Conservation (phyloP, 495 filamentous ascomycete genomes). For the Lineolata rhizophorae region DNA sequence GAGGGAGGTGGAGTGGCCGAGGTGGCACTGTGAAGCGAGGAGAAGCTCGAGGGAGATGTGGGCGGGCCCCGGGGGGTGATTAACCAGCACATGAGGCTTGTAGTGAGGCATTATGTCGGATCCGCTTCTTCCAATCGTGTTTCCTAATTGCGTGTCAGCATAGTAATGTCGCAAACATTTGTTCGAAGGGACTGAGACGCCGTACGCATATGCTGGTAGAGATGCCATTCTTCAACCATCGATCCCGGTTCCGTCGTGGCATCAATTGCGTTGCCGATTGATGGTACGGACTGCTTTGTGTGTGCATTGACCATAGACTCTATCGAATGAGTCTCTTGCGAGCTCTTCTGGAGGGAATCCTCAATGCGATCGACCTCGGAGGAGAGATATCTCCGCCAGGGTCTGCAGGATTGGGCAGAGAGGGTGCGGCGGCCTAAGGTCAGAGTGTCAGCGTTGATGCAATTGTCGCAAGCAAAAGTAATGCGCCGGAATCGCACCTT, state of each 20-base stretch:
- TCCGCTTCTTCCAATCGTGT: slow-evolving; percentile 26
- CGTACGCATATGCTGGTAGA: no score
- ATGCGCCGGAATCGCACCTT: slow-evolving; percentile 3
- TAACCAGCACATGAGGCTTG: slow-evolving; percentile 40
- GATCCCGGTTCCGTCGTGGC: no score
- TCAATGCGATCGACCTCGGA: slow-evolving; percentile 7
- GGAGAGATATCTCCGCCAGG: slow-evolving; percentile 1
- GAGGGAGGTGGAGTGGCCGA: slow-evolving; percentile 76
- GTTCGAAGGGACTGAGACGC: no score
- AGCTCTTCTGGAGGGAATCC: slow-evolving; percentile 6
- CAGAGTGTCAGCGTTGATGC: slow-evolving; percentile 1
- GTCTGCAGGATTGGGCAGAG: background rate
- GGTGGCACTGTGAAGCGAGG: slow-evolving; percentile 73
- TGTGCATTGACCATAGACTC: slow-evolving; percentile 7
- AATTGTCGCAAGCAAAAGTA: background rate
- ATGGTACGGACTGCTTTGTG: background rate
- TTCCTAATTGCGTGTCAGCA: slow-evolving; percentile 15
- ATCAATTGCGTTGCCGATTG: slow-evolving; percentile 1
- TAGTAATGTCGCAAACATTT: slow-evolving; percentile 3
- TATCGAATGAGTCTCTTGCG: slow-evolving; percentile 8
- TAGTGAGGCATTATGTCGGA: slow-evolving; percentile 34
- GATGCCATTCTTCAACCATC: background rate
- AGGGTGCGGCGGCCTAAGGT: slow-evolving; percentile 3
- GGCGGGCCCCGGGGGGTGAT: slow-evolving; percentile 47
- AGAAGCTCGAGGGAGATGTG: slow-evolving; percentile 82